These are phyloP conservation scores for Bauhinia variegata DNA, from an alignment of 306 rosid genomes.

Conservation along the genomic window DNA sequence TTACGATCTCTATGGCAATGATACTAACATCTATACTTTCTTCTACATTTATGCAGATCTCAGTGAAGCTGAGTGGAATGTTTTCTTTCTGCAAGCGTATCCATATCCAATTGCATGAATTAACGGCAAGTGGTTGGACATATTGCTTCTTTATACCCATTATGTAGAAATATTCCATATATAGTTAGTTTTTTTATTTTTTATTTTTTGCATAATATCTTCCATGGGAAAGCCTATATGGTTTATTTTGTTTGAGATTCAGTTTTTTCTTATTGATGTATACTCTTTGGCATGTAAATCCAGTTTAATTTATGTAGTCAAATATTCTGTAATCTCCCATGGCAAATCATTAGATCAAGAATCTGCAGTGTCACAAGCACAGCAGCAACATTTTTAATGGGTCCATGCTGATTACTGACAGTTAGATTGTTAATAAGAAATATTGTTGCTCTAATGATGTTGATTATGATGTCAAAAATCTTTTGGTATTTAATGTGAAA, in stretches of 20 bases:
- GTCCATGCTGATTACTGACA: background rate
- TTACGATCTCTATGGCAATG: constrained; percentile 43
- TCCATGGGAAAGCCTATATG: background rate
- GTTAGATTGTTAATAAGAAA: background rate
- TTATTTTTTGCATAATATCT: constrained; percentile 6
- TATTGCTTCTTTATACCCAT: background rate
- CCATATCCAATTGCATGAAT: background rate
- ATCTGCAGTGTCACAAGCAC: background rate
- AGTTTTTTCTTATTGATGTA: background rate
- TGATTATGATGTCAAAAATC: background rate
- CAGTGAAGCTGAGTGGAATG: background rate
- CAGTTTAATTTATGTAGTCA: no score
- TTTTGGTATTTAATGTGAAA: no score
- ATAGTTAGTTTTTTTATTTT: background rate
- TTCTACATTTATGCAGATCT: background rate
- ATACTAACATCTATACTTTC: constrained; percentile 3
- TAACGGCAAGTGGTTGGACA: background rate
- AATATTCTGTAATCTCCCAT: background rate
- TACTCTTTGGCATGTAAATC: background rate
- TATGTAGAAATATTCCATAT: constrained; percentile 4
- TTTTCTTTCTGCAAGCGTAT: background rate
- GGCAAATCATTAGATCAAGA: background rate
- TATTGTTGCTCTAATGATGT: background rate
- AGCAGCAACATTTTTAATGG: constrained; percentile 2
- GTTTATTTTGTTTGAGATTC: background rate